phyloP scores from a whole-genome alignment of 1,139 yeast genomes.

The Taphrina populina region DNA sequence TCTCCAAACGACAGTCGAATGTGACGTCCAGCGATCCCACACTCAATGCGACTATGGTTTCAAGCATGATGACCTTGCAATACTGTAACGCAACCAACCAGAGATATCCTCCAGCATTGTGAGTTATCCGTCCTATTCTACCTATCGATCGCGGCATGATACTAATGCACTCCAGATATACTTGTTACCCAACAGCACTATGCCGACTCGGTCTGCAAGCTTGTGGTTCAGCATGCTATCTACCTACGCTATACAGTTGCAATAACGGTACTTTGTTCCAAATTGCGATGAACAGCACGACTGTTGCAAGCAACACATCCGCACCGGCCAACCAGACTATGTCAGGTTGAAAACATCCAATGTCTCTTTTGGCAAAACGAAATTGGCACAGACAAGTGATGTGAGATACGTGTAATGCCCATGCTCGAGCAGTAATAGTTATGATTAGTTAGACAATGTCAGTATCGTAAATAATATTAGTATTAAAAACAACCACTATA shows the following conservation, averaged over 20 bases:
- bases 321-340: slow-evolving; percentile 36
- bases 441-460: too few species aligned
- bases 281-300: slow-evolving; percentile 12
- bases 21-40: neutral
- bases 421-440: too few species aligned
- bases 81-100: slow-evolving; percentile 17
- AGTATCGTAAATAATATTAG: too few species aligned
- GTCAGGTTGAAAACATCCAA: neutral
- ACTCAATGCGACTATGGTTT: neutral
- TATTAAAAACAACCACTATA: too few species aligned
- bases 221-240: slow-evolving; percentile 17
- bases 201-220: slow-evolving; percentile 2
- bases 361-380: neutral
- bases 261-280: neutral
- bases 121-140: neutral
- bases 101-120: slow-evolving; percentile 5
- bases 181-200: slow-evolving; percentile 12
- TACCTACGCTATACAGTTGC: slow-evolving; percentile 12
- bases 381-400: too few species aligned
- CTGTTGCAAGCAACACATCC: slow-evolving; percentile 39
- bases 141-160: neutral
- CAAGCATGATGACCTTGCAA: slow-evolving; percentile 5
- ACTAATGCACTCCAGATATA: slow-evolving; percentile 1
- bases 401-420: too few species aligned
- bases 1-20: slow-evolving; percentile 17